Evolutionary conservation across 352 stramenopile genomes (phyloP).

Genomic region (Phytopythium litorale): DNA sequence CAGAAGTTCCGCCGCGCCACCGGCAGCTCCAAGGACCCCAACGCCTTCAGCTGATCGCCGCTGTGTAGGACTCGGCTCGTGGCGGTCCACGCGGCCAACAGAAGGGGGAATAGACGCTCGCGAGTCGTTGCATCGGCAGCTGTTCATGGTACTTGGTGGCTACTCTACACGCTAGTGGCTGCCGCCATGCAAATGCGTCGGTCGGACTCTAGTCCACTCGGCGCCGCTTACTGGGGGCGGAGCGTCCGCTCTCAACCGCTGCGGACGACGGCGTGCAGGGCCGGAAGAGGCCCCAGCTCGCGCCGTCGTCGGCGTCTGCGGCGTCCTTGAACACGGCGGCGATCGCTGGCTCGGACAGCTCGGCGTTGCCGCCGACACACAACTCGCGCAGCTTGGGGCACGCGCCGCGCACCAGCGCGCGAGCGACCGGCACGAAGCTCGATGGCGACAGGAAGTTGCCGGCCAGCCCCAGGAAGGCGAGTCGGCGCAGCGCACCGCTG

Average conservation of each 20-base stretch:
- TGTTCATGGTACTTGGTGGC: neutral
- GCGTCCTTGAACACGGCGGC: conserved; percentile 14
- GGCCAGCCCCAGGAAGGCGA: conserved; percentile 20
- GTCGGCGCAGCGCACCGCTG: conserved; percentile 6
- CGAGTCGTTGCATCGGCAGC: neutral
- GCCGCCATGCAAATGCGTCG: neutral
- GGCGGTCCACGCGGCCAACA: too few species aligned
- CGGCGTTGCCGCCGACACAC: conserved; percentile 21
- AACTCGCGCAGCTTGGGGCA: conserved; percentile 20
- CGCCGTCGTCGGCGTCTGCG: conserved; percentile 13
- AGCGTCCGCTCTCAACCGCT: neutral
- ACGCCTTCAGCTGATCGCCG: conserved; percentile 65
- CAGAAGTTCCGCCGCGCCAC: conserved; percentile 80
- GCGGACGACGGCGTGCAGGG: neutral
- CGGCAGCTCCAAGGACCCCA: conserved; percentile 82
- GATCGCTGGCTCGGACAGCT: conserved; percentile 7
- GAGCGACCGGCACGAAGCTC: conserved; percentile 13
- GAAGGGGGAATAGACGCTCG: neutral
- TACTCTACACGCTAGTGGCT: neutral
- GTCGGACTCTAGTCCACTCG: neutral
- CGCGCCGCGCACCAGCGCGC: conserved; percentile 6
- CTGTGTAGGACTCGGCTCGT: too few species aligned
- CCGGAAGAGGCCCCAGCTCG: conserved; percentile 17
- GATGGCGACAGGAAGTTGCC: conserved; percentile 22
- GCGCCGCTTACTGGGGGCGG: neutral